These are phyloP conservation scores for Triticum turgidum DNA, from an alignment of 176 grass and related monocot genomes.

Conservation along the genomic window DNA sequence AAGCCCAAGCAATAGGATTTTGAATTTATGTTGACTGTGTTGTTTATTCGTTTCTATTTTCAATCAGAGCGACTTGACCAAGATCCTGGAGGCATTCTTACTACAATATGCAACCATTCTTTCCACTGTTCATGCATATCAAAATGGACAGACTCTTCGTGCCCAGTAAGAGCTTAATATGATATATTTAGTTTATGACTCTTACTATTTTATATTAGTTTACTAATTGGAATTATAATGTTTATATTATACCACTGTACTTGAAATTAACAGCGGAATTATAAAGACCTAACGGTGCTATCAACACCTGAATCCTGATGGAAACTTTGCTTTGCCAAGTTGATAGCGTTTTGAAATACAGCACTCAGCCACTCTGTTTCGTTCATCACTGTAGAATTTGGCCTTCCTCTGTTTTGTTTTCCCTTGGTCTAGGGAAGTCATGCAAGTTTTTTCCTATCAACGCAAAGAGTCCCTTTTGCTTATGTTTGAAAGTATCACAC, in stretches of 20 bases:
- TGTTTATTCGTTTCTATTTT: constrained; percentile 6
- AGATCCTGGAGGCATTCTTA: constrained; percentile 88
- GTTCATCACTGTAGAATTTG: background rate
- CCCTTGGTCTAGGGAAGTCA: background rate
- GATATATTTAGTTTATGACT: background rate
- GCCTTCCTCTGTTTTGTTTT: constrained; percentile 2
- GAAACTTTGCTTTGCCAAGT: constrained; percentile 5
- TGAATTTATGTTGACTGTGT: background rate
- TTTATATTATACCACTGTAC: background rate
- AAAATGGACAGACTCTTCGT: constrained; percentile 97
- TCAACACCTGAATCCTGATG: background rate
- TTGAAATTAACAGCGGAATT: background rate
- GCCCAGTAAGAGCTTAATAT: constrained; percentile 70
- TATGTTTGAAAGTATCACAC: constrained; percentile 35
- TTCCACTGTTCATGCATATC: constrained; percentile 98
- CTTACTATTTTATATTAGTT: background rate
- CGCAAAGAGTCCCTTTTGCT: background rate
- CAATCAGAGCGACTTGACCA: constrained; percentile 84
- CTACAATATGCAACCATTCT: constrained; percentile 95
- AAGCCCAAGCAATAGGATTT: constrained; percentile 11
- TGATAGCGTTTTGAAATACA: constrained; percentile 11
- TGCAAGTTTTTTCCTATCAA: background rate
- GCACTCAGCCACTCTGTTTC: background rate
- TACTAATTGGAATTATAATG: background rate
- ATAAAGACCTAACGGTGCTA: background rate